Percentiles rank a stretch among this genome's conserved stretches.
Evolutionary conservation across 306 rosid genomes (phyloP).

Genomic region (Alnus glutinosa): DNA sequence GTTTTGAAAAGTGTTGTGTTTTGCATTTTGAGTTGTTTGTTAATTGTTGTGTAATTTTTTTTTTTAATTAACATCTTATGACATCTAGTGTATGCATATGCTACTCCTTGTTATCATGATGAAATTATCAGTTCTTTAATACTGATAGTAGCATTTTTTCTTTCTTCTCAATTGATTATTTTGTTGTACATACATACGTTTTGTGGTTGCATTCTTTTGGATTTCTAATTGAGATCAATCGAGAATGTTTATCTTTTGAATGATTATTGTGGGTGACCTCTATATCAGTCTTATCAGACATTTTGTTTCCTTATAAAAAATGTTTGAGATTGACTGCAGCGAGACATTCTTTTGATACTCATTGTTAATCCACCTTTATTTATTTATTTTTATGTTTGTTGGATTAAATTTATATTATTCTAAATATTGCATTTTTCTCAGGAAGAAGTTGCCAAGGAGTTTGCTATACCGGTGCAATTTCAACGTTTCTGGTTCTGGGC

Average conservation of each 20-base stretch:
- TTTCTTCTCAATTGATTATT: background rate
- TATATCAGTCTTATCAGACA: too few relatives aligned
- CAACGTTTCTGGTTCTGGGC: slow-evolving; percentile 58
- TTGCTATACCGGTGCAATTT: slow-evolving; percentile 46
- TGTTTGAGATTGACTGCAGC: background rate
- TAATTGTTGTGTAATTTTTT: too few relatives aligned
- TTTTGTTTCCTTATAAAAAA: background rate
- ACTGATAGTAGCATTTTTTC: background rate
- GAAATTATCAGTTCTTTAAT: background rate
- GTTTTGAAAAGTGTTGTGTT: too few relatives aligned
- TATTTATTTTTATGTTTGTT: background rate
- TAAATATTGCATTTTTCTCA: background rate
- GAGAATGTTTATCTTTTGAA: background rate
- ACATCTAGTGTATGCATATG: background rate
- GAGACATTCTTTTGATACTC: background rate
- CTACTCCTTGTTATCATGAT: background rate
- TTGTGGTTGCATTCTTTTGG: background rate
- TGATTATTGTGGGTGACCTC: background rate
- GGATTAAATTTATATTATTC: background rate
- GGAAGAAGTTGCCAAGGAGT: slow-evolving; percentile 58
- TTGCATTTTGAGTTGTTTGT: too few relatives aligned
- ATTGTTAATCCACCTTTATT: background rate
- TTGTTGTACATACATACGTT: background rate
- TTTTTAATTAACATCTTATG: background rate
- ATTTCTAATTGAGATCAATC: background rate